Conservation (phyloP, 345 rosid genomes). For the Eucalyptus polybractea region DNA sequence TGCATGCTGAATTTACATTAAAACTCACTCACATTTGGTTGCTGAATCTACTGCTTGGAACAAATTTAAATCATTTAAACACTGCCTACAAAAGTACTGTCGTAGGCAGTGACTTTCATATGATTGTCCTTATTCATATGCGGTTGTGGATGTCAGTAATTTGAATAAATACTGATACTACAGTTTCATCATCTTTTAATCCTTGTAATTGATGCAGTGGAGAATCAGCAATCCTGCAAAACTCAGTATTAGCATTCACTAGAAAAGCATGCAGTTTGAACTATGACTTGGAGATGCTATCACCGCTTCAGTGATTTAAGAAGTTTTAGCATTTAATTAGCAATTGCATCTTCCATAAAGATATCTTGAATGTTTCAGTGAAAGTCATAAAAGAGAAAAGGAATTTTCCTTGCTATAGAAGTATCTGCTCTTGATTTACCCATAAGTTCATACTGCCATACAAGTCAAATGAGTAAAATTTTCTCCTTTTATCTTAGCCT, state of each 20-base stretch:
- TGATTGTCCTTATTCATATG: not conserved
- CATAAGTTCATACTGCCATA: not conserved
- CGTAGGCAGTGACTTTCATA: not conserved
- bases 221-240: not conserved
- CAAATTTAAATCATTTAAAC: not conserved
- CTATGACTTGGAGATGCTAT: not conserved
- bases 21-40: not conserved
- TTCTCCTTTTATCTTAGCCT: slow-evolving; percentile 9
- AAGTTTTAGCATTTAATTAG: not conserved
- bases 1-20: not conserved
- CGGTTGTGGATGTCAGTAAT: not conserved
- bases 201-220: not conserved
- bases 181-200: not conserved
- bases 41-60: not conserved
- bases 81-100: not conserved
- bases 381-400: not conserved
- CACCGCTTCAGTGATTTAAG: not conserved
- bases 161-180: not conserved
- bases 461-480: not conserved
- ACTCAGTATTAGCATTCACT: not conserved
- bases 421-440: not conserved
- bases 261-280: not conserved
- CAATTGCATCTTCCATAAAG: not conserved
- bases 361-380: not conserved
- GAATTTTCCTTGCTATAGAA: not conserved